phyloP scores from a whole-genome alignment of 2,329 filamentous ascomycete species.

The Fusarium protoensiforme region DNA sequence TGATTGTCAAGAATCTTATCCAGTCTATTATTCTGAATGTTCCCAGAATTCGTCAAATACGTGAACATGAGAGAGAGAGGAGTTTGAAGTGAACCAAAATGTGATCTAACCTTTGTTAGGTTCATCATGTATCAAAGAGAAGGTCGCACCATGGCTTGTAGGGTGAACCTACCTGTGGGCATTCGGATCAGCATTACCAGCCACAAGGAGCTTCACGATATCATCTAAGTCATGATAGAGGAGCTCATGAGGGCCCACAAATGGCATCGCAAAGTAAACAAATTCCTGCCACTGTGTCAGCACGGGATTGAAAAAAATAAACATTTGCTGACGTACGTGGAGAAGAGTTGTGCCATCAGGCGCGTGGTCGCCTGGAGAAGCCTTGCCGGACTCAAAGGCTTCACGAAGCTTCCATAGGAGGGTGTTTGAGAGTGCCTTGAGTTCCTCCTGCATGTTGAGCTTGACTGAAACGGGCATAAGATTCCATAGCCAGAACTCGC shows the following conservation, averaged over 20 bases:
- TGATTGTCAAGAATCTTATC: neutral
- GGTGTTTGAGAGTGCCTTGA: neutral
- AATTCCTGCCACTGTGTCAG: neutral
- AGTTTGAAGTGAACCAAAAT: no score
- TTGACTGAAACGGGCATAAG: neutral
- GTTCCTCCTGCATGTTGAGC: neutral
- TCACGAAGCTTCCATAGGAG: neutral
- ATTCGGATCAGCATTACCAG: neutral
- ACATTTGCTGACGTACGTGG: neutral
- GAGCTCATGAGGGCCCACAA: neutral
- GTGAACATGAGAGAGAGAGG: no score
- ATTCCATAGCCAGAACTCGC: no score
- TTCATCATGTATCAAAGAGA: neutral
- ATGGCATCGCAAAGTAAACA: rapidly evolving
- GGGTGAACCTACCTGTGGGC: neutral
- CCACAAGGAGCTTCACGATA: neutral
- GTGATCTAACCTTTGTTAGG: neutral
- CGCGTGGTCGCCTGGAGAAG: neutral
- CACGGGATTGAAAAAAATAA: no score
- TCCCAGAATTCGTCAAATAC: no score
- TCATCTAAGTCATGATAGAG: neutral
- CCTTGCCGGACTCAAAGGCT: neutral
- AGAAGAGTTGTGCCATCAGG: neutral
- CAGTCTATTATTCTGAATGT: neutral
- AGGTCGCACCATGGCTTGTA: no score